Base-by-base conservation (phyloP, 805 yeast genomes). In the Sungouiozyma ichnusensis region DNA sequence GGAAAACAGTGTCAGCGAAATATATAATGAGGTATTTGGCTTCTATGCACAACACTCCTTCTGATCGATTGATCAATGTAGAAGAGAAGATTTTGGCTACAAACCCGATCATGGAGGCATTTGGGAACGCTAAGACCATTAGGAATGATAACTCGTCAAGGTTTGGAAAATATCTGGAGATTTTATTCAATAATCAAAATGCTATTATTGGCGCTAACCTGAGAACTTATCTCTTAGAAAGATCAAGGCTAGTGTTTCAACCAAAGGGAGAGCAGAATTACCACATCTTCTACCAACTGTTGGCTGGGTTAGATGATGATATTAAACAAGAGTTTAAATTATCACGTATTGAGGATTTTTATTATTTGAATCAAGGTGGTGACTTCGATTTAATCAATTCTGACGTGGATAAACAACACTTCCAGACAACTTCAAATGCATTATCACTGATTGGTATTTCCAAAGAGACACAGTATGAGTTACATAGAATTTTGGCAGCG, bases 21-120 rank as follows among this genome's bases (percentile, higher is more conserved):
- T 92, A 85, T 63, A 90, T 90, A 49, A 90, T 90, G 98, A 78
- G 97, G 62, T 90, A 88, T 64, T 90, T 90, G 64, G 97, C 98
- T 3, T 80, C 95, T 14, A 96, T 92, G 16, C 97, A 90, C 58
- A 69, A 66, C 38, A 58, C 62, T n/a, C 39, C 39, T 17, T 42
- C 49, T 3, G 36, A 47, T 18, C 88, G 85, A 48, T 81, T 90
- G 81, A 81, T 94, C 29, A 83, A 81, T 44, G 88, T 88, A 20
- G 98, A 90, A 64, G 81, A 83, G 58, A 95, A 85, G 65, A 90
- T 90, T 42, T 72, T 90, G 55, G 98, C 98, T 14, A 92, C 98
- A 0, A 90, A 90, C 60, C 96, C 97, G 3, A 73, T 87, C 43
- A 73, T 87, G 62, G 97, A 87, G 62, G 81, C 94, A 0, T 87